These are phyloP conservation scores for Coniochaeta sp. DNA, from an alignment of 2,329 filamentous ascomycete species.

Conservation along the genomic window DNA sequence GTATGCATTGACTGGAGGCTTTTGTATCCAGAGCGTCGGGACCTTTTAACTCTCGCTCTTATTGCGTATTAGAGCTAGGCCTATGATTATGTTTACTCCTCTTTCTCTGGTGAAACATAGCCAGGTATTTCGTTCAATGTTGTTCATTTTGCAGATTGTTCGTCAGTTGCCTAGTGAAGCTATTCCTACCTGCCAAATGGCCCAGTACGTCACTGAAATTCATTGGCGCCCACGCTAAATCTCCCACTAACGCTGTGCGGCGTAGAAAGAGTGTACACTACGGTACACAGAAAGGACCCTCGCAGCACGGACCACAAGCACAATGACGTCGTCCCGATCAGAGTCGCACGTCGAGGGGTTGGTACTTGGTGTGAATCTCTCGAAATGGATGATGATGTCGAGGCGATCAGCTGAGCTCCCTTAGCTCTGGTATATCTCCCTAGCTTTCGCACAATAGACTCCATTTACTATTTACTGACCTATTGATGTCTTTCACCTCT, in stretches of 20 bases:
- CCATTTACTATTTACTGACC: not conserved
- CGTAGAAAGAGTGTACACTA: no score
- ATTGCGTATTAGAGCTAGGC: no score
- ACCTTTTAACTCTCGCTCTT: no score
- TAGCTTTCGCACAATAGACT: not conserved
- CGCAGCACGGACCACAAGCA: not conserved
- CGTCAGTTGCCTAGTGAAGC: not conserved
- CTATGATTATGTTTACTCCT: not conserved
- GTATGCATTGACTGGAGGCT: not conserved
- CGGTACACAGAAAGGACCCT: not conserved
- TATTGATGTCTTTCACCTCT: not conserved
- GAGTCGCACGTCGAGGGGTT: not conserved
- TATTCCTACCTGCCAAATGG: not conserved
- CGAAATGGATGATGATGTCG: conserved; percentile 1
- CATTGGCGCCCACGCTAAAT: not conserved
- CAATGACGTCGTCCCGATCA: not conserved
- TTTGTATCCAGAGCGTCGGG: not conserved
- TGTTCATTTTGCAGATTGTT: not conserved
- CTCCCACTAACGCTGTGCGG: not conserved
- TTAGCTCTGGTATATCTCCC: not conserved
- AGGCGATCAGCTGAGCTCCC: not conserved
- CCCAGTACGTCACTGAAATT: not conserved
- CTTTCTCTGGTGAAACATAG: no score
- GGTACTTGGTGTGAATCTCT: not conserved
- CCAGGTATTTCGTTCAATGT: not conserved